A percentile compares a stretch with the other conserved stretches of the same genome.
These are phyloP conservation scores for Botrytis sinoallii DNA, from an alignment of 2,329 filamentous ascomycete species.

Conservation along the genomic window DNA sequence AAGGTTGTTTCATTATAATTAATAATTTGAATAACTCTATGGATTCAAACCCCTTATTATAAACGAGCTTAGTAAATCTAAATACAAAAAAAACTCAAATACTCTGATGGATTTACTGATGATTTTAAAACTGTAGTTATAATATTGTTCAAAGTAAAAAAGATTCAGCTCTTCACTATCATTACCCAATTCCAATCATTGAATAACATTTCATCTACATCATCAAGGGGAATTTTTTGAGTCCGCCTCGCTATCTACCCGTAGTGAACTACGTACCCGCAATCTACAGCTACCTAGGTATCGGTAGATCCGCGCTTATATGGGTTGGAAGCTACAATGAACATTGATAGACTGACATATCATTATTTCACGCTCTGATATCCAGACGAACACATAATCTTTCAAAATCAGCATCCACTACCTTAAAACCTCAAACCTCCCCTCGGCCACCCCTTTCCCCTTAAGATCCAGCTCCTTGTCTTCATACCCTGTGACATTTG, in stretches of 20 bases:
- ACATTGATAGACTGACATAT: not conserved
- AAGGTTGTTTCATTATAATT: too few relatives aligned
- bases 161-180: not conserved
- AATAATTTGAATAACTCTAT: too few relatives aligned
- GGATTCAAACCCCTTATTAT: too few relatives aligned
- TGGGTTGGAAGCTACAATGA: not conserved
- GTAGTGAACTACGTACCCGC: not conserved
- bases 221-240: not conserved
- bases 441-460: slow-evolving; percentile 55
- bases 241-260: not conserved
- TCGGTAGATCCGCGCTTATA: not conserved
- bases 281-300: not conserved
- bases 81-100: too few relatives aligned
- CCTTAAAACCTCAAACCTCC: not conserved
- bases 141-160: too few relatives aligned
- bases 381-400: not conserved
- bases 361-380: not conserved
- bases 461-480: slow-evolving; percentile 62
- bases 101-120: too few relatives aligned
- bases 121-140: too few relatives aligned
- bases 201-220: not conserved
- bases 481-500: slow-evolving; percentile 72
- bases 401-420: not conserved
- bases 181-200: not conserved
- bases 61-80: too few relatives aligned